These are phyloP conservation scores for Cicer chorassanicum DNA, from an alignment of 306 rosid species.

Conservation along the genomic window DNA sequence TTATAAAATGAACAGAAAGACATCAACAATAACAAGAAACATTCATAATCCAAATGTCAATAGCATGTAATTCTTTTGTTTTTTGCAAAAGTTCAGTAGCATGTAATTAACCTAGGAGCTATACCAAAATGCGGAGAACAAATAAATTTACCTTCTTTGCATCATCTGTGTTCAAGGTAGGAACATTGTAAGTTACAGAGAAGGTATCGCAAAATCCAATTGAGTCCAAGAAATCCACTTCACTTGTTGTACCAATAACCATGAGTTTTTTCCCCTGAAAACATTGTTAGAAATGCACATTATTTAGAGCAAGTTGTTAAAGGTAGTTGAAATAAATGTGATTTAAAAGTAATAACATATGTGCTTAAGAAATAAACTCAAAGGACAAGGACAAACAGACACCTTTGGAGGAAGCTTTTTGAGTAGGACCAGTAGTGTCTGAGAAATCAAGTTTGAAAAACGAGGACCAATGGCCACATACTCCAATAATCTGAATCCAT, in stretches of 20 bases:
- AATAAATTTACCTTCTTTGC: conserved; percentile 76
- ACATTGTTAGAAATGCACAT: conserved; percentile 31
- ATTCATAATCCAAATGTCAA: conserved; percentile 21
- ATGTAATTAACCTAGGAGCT: conserved; percentile 9
- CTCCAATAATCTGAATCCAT: conserved; percentile 75
- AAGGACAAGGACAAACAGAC: conserved; percentile 42
- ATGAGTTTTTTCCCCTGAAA: conserved; percentile 92
- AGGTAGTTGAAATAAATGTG: too few relatives aligned
- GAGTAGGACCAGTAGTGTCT: conserved; percentile 83
- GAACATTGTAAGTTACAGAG: conserved; percentile 80
- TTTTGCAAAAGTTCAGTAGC: conserved; percentile 12
- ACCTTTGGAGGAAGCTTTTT: conserved; percentile 98
- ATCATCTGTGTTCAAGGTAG: conserved; percentile 66
- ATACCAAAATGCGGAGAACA: conserved; percentile 35
- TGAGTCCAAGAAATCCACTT: conserved; percentile 79
- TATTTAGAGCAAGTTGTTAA: conserved; percentile 4
- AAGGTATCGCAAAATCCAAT: conserved; percentile 81
- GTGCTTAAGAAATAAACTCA: conserved; percentile 35
- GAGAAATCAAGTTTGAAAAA: conserved; percentile 86
- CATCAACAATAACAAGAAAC: conserved; percentile 15
- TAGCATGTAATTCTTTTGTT: conserved; percentile 8
- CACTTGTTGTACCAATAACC: conserved; percentile 93
- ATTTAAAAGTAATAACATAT: too few relatives aligned
- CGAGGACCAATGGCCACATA: conserved; percentile 93
- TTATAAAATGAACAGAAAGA: conserved; percentile 28